A percentile compares a stretch with the other conserved stretches of the same genome.
These are phyloP conservation scores for Dipteronia dyeriana DNA, from an alignment of 345 rosid species.

Conservation along the genomic window DNA sequence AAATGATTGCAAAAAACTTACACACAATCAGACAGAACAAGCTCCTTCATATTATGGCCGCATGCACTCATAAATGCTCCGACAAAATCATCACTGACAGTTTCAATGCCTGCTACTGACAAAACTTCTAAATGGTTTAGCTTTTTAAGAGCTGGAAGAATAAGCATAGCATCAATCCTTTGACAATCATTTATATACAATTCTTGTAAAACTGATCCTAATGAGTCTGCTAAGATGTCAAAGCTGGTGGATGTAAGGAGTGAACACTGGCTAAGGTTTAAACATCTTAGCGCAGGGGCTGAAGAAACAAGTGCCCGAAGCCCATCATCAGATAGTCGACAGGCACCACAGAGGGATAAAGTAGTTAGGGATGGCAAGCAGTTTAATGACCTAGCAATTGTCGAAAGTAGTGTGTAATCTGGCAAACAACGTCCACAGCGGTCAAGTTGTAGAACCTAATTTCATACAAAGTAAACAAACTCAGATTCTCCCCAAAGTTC, in stretches of 20 bases:
- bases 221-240: constrained; percentile 49
- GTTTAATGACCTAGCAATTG: constrained; percentile 56
- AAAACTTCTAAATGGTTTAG: constrained; percentile 66
- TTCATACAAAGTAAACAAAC: constrained; percentile 25
- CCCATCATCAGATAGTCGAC: constrained; percentile 81
- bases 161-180: constrained; percentile 54
- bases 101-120: constrained; percentile 66
- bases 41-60: constrained; percentile 69
- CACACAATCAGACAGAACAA: constrained; percentile 66
- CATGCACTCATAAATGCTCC: constrained; percentile 37
- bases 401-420: constrained; percentile 51
- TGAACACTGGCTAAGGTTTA: constrained; percentile 86
- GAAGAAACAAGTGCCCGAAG: constrained; percentile 55
- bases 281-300: constrained; percentile 61
- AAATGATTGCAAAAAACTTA: constrained; percentile 37
- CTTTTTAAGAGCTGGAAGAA: constrained; percentile 64
- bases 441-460: constrained; percentile 88
- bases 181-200: constrained; percentile 81
- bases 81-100: constrained; percentile 61
- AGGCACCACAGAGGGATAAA: constrained; percentile 75
- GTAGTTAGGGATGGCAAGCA: constrained; percentile 60
- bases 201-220: constrained; percentile 71
- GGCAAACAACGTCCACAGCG: constrained; percentile 83
- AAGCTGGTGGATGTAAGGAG: constrained; percentile 64
- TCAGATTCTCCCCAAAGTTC: constrained; percentile 13